Base-by-base conservation (phyloP, 106 monocot species). In the Allium fistulosum region DNA sequence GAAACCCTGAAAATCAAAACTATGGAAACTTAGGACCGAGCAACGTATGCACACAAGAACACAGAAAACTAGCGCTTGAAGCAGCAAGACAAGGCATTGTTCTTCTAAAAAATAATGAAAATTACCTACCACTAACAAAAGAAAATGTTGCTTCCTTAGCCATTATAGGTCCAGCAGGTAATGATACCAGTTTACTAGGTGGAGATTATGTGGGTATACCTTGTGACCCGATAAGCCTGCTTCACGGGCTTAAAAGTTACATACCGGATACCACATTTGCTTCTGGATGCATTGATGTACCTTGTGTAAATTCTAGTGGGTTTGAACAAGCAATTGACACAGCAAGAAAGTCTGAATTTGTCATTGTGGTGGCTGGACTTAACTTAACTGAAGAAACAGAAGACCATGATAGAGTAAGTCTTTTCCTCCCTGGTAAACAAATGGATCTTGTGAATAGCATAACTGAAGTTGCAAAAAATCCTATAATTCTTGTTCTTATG, bases 391-490 rank as follows among this genome's bases (percentile, higher is more conserved):
- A 90, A 70, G 99, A 99, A 53, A 75, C 74, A 0, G 99, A 99
- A 72, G 89, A 90, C 48, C 79, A 45, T 53, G 99, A 99, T 57
- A 76, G 92, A 45, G 69, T 77, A 45, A 88, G 92, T 71, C 73
- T 99, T 26, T 81, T 92, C 47, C 70, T 99, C 49, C 99, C 99
- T 11, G 97, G 92, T 17, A 89, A 80, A 50, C 92, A 97, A 68
- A 77, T 76, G 74, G 81, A 97, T 18, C 82, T 97, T 2, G 73
- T 92, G 0, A 52, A 58, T 13, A 76, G 75, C 7, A 69, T 97
- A 11, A 75, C 84, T 3, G n/a, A 26, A 15, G 76, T 65, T 14
- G 84, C 73, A 10, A 84, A 74, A 69, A 82, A 61, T 12, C 89
- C 97, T 14, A 11, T 90, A 22, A 78, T 90, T 5, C 79, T 97